phyloP scores from a whole-genome alignment of 1,284 basidiomycete genomes.

The Hemileia vastatrix region DNA sequence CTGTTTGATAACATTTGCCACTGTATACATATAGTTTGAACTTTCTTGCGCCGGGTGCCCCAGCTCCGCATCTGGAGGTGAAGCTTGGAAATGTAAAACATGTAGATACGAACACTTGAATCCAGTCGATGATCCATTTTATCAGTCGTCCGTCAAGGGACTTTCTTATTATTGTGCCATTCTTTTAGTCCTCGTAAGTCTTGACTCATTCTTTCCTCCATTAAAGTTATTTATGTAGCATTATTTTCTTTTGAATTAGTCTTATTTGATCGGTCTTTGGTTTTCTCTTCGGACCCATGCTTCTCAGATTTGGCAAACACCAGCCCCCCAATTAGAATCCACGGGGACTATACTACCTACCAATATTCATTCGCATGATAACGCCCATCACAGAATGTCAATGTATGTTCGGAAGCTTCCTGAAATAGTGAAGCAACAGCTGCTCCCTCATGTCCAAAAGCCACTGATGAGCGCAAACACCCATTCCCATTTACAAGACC shows the following conservation, averaged over 20 bases:
- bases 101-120: conserved; percentile 95
- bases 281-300: conserved; percentile 98
- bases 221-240: not conserved
- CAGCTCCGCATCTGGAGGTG: conserved; percentile 32
- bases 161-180: conserved; percentile 90
- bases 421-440: conserved; percentile 35
- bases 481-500: no score
- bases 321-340: conserved; percentile 53
- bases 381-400: conserved; percentile 19
- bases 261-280: conserved; percentile 94
- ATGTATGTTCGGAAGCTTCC: conserved; percentile 29
- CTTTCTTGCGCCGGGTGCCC: conserved; percentile 88
- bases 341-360: conserved; percentile 38
- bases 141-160: conserved; percentile 83
- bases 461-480: not conserved
- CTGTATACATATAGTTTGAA: conserved; percentile 60
- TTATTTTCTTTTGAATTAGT: conserved; percentile 50
- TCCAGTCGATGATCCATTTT: conserved; percentile 87
- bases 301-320: conserved; percentile 93
- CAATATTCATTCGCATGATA: conserved; percentile 2
- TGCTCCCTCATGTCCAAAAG: conserved; percentile 32
- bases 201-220: conserved; percentile 1
- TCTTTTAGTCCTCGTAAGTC: conserved; percentile 74
- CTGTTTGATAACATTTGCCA: conserved; percentile 8
- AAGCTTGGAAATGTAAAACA: conserved; percentile 73